A percentile compares a stretch with the other conserved stretches of the same genome.
Evolutionary conservation across 805 yeast species (phyloP).

Genomic region (Dipodascus albidus): DNA sequence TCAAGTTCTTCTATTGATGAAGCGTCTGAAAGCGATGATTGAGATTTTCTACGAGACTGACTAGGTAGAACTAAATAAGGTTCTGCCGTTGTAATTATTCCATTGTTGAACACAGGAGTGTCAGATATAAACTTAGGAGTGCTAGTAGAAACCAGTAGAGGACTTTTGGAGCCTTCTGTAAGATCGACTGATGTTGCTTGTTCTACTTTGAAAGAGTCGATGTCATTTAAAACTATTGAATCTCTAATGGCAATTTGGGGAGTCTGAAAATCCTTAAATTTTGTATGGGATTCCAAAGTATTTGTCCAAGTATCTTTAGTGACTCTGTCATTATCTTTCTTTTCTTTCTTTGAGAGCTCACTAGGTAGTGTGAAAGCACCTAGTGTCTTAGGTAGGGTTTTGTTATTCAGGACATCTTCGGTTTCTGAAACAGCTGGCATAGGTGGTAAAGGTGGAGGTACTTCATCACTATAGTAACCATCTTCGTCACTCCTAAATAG

Average conservation of each 20-base stretch:
- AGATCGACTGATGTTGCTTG: background rate
- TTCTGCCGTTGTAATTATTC: background rate
- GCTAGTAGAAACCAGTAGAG: background rate
- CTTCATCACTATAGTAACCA: slow-evolving; percentile 16
- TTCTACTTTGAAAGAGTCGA: background rate
- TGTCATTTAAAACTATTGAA: background rate
- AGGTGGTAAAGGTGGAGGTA: slow-evolving; percentile 15
- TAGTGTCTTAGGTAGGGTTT: background rate
- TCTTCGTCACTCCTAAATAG: slow-evolving; percentile 21
- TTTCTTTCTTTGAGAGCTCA: background rate
- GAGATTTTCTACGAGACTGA: background rate
- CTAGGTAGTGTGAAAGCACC: background rate
- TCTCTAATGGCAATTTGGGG: background rate
- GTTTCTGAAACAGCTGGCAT: slow-evolving; percentile 14
- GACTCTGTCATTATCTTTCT: background rate
- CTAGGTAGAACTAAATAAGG: background rate
- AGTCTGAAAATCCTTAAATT: no score
- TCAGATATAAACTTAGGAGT: background rate
- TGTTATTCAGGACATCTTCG: background rate
- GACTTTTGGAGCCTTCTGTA: background rate
- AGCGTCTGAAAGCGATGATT: background rate
- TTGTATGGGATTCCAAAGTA: background rate
- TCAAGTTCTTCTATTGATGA: background rate
- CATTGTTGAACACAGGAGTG: background rate
- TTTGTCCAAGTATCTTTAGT: background rate